Base-by-base conservation (phyloP, 306 rosid genomes). In the Adenanthera pavonina region DNA sequence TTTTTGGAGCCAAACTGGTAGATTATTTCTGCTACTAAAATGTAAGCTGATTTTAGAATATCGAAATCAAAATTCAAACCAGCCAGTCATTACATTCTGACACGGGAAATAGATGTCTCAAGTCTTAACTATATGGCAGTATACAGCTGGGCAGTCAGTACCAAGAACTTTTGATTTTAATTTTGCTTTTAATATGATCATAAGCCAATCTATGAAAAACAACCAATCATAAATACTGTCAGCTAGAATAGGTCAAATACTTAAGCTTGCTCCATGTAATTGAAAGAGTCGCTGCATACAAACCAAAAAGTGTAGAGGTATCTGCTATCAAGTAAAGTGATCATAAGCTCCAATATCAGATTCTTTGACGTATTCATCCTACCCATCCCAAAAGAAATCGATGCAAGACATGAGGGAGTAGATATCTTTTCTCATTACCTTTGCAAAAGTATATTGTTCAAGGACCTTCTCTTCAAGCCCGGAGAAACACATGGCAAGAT, bases 401-500 rank as follows among this genome's bases (percentile, higher is more conserved):
- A 43, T 62, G 38, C 44, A 60, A 53, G 75, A 64, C 16, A 16
- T 38, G 67, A n/a, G 53, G 38, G 30, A 7, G 49, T 5, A 19
- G 46, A n/a, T 1, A 38, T 56, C 1, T 54, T 54, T 49, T 47
- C 66, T 56, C 68, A 56, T 84, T 95, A 96, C 99, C 99, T 96
- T 95, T 38, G 99, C 97, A 79, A 93, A 91, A 78, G 99, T 96
- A 80, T 93, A 96, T 61, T 93, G 98, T 85, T 92, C 97, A 75
- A 96, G 98, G 84, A 93, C 92, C 83, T 96, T 96, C 84, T 90
- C 98, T 85, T 92, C 99, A 78, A 96, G 97, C 48, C 92, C 94
- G 16, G 91, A 84, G 84, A 92, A 96, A 76, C 94, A 87, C 83
- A 77, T 83, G 33, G 81, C 89, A 73, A 96, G 91, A 84, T 96